Conservation (phyloP, 768 basidiomycete genomes). For the Asterophora parasitica region DNA sequence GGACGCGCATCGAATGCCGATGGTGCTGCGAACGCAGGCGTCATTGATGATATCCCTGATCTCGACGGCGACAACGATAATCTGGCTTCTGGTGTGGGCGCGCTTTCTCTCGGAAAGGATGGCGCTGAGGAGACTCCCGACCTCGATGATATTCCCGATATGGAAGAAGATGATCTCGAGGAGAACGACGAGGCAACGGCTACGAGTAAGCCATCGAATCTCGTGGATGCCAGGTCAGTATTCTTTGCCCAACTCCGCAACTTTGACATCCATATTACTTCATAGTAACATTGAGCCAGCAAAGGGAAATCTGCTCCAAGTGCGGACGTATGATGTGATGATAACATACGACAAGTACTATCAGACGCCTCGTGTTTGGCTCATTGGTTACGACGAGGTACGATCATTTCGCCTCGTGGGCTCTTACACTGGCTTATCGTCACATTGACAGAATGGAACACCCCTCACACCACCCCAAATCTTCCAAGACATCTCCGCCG, state of each 20-base stretch:
- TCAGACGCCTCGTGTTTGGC: constrained; percentile 97
- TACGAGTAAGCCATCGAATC: constrained; percentile 41
- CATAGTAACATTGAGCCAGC: constrained; percentile 57
- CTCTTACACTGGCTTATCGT: constrained; percentile 2
- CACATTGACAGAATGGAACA: constrained; percentile 62
- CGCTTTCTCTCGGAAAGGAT: constrained; percentile 37
- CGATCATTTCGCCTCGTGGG: constrained; percentile 2
- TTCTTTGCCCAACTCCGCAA: neutral
- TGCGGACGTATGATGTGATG: constrained; percentile 98
- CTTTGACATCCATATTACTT: neutral
- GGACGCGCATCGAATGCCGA: constrained; percentile 56
- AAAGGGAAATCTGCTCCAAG: constrained; percentile 85
- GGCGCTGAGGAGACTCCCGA: constrained; percentile 68
- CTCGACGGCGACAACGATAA: constrained; percentile 53
- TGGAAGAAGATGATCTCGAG: constrained; percentile 93
- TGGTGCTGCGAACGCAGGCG: constrained; percentile 52
- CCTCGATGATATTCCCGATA: constrained; percentile 97
- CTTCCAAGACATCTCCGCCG: constrained; percentile 95
- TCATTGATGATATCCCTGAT: constrained; percentile 86
- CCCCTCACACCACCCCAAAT: constrained; percentile 87
- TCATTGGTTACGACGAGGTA: constrained; percentile 96
- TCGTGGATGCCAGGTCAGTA: constrained; percentile 49
- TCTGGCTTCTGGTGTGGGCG: constrained; percentile 40
- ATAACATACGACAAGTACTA: constrained; percentile 99
- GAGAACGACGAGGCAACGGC: constrained; percentile 86